phyloP scores from a whole-genome alignment of 1,284 basidiomycete species.

The Heterobasidion annosum region DNA sequence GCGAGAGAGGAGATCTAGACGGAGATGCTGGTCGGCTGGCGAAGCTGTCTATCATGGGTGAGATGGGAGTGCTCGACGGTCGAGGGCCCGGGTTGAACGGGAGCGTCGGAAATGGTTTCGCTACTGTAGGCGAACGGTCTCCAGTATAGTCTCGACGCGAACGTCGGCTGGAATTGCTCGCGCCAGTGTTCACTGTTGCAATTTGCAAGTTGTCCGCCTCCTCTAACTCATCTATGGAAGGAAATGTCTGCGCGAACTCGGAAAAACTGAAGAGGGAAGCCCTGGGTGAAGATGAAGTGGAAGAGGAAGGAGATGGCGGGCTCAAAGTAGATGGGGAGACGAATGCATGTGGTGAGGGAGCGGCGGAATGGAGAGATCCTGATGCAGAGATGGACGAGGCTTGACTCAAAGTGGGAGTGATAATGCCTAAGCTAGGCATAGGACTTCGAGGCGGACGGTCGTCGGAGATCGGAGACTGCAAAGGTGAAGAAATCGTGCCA shows the following conservation, averaged over 20 bases:
- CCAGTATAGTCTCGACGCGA: conserved; percentile 2
- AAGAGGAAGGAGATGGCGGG: conserved; percentile 64
- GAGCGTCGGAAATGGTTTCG: conserved; percentile 34
- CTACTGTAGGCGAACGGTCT: conserved; percentile 9
- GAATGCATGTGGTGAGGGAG: conserved; percentile 40
- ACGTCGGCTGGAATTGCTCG: conserved; percentile 8
- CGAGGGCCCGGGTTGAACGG: conserved; percentile 50
- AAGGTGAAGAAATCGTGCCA: conserved; percentile 24
- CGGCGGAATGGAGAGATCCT: conserved; percentile 7
- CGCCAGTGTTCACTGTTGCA: conserved; percentile 32
- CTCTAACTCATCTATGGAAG: conserved; percentile 68
- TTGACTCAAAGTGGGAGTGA: conserved; percentile 8
- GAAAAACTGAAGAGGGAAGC: conserved; percentile 28
- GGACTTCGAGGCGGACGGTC: conserved; percentile 6
- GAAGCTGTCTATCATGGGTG: conserved; percentile 46
- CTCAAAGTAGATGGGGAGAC: conserved; percentile 61
- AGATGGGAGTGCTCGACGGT: conserved; percentile 66
- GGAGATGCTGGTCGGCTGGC: conserved; percentile 53
- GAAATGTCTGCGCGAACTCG: conserved; percentile 56
- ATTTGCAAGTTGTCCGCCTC: conserved; percentile 39
- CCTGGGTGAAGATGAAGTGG: conserved; percentile 27
- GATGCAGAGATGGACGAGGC: conserved; percentile 13
- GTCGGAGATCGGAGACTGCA: conserved; percentile 16
- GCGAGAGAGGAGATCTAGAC: conserved; percentile 19
- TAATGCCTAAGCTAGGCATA: conserved; percentile 6